Evolutionary conservation across 2,329 filamentous ascomycete species (phyloP).

Genomic region (Leptographium procerum): DNA sequence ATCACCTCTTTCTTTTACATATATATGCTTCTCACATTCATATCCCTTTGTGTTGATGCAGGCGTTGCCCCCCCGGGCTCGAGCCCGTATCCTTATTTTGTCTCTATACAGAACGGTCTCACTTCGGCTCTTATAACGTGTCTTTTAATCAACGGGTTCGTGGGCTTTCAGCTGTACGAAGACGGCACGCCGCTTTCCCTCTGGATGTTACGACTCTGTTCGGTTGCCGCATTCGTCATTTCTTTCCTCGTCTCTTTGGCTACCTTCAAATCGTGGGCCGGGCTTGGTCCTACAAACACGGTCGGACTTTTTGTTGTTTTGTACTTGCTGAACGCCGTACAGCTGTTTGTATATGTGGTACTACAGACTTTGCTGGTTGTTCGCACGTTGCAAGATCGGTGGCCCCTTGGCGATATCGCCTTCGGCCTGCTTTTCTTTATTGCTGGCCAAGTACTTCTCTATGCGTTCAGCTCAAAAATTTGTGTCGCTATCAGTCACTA

Average conservation of each 20-base stretch:
- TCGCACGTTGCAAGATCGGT: constrained; percentile 85
- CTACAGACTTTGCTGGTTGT: constrained; percentile 84
- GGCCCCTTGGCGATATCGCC: constrained; percentile 83
- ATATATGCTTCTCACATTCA: constrained; percentile 81
- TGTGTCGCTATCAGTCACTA: constrained; percentile 83
- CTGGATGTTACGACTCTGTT: constrained; percentile 78
- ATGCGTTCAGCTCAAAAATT: constrained; percentile 76
- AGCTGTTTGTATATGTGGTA: constrained; percentile 71
- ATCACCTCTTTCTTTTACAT: constrained; percentile 92
- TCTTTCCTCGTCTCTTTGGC: constrained; percentile 78
- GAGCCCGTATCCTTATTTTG: constrained; percentile 78
- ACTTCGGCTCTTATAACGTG: constrained; percentile 78
- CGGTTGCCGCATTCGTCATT: constrained; percentile 71
- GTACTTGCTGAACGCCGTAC: constrained; percentile 82
- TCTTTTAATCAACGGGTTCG: constrained; percentile 92
- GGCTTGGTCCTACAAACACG: constrained; percentile 74
- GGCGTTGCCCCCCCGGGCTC: constrained; percentile 82
- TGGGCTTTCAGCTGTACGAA: constrained; percentile 96
- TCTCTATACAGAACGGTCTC: constrained; percentile 75
- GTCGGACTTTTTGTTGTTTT: constrained; percentile 82
- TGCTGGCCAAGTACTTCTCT: constrained; percentile 82
- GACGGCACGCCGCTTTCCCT: constrained; percentile 89
- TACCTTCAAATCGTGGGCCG: constrained; percentile 88
- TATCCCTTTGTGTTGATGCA: constrained; percentile 82
- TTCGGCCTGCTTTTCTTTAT: constrained; percentile 90